Conservation (phyloP, 768 basidiomycete genomes). For the Holtermanniella nyarrowii region DNA sequence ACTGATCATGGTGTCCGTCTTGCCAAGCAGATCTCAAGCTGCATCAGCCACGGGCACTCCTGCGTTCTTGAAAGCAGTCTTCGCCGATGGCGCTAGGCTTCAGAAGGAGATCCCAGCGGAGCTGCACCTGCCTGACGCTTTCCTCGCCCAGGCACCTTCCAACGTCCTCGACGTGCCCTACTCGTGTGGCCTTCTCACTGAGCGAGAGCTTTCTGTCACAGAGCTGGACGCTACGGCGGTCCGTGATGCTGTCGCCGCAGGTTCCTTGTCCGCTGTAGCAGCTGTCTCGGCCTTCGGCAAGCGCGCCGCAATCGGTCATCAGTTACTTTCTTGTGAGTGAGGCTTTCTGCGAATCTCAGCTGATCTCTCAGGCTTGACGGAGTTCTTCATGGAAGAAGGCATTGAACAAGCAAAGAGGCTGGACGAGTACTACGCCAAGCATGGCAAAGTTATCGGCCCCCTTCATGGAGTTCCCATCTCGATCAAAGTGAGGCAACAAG, state of each 20-base stretch:
- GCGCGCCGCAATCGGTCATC: constrained; percentile 21
- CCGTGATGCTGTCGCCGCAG: constrained; percentile 5
- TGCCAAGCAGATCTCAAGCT: too few species aligned
- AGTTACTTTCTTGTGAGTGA: constrained; percentile 49
- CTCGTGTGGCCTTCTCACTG: constrained; percentile 1
- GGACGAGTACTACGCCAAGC: constrained; percentile 12
- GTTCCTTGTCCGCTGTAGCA: constrained; percentile 12
- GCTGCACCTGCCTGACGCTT: neutral
- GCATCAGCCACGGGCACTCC: neutral
- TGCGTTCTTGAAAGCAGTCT: neutral
- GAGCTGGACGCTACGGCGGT: constrained; percentile 11
- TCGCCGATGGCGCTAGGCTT: neutral
- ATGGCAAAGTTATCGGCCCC: constrained; percentile 19
- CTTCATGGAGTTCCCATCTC: constrained; percentile 28
- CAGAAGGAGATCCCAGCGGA: constrained; percentile 7
- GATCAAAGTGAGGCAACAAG: constrained; percentile 15
- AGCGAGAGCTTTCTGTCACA: constrained; percentile 9
- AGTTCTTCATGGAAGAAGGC: constrained; percentile 15
- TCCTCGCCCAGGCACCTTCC: constrained; percentile 1
- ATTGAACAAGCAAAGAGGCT: constrained; percentile 15
- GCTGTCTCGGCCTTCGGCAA: constrained; percentile 18
- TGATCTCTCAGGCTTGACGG: constrained; percentile 29
- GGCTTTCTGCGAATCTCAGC: constrained; percentile 16
- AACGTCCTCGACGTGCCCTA: constrained; percentile 1
- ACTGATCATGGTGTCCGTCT: too few species aligned